Conservation (phyloP, 306 rosid species). For the Lablab purpureus region DNA sequence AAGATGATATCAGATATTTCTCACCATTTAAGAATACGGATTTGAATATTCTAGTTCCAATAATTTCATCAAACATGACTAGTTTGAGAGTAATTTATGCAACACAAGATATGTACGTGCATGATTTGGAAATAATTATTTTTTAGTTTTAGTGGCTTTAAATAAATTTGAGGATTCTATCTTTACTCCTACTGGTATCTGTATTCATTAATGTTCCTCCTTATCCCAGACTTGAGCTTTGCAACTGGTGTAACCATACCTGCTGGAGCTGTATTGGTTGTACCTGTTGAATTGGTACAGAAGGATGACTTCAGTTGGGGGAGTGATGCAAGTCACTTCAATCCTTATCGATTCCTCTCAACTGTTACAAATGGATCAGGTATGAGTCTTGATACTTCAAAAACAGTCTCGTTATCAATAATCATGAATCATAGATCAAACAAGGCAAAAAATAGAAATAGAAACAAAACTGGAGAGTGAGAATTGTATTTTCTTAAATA, state of each 20-base stretch:
- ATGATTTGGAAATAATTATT: background rate
- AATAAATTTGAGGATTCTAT: conserved; percentile 21
- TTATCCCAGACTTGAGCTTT: conserved; percentile 61
- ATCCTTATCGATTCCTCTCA: conserved; percentile 77
- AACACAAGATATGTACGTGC: background rate
- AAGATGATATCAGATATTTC: no score
- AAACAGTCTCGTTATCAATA: conserved; percentile 38
- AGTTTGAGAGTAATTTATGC: conserved; percentile 26
- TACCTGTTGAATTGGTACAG: conserved; percentile 74
- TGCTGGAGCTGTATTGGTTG: conserved; percentile 74
- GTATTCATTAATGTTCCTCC: conserved; percentile 41
- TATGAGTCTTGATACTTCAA: conserved; percentile 41
- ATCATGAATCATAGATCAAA: background rate
- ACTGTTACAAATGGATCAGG: conserved; percentile 52
- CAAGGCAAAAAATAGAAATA: background rate
- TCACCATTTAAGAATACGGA: background rate
- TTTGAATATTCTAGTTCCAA: background rate
- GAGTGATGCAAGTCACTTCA: conserved; percentile 67
- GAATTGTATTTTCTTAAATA: background rate
- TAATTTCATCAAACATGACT: background rate
- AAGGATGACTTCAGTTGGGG: conserved; percentile 81
- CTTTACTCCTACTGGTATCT: background rate
- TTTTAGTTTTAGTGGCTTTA: background rate
- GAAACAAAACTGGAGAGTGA: background rate
- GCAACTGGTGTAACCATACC: conserved; percentile 72